A percentile compares a stretch with the other conserved stretches of the same genome.
These are phyloP conservation scores for Spergularia azorica DNA, from an alignment of 179 eudicot species.

Conservation along the genomic window DNA sequence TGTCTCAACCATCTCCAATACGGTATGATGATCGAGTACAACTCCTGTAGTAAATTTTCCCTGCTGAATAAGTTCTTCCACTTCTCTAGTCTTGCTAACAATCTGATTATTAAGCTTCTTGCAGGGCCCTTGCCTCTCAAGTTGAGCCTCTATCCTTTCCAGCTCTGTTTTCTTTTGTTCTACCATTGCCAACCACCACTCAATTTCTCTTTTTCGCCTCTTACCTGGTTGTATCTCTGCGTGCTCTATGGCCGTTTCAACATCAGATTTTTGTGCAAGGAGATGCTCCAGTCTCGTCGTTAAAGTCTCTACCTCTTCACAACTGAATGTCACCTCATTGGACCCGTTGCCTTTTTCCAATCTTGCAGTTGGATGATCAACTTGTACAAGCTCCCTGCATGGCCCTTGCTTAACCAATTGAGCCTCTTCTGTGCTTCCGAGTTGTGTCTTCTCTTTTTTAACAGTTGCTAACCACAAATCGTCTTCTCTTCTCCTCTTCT, in stretches of 20 bases:
- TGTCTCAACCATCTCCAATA: background rate
- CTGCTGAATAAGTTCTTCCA: background rate
- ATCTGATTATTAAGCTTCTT: background rate
- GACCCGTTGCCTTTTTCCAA: no score
- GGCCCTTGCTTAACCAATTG: no score
- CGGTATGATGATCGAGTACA: background rate
- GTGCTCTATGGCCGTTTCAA: background rate
- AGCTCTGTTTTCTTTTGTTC: background rate
- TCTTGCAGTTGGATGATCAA: no score
- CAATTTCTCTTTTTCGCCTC: background rate
- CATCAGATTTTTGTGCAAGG: background rate
- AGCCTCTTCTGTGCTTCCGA: no score
- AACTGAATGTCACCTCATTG: no score
- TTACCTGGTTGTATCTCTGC: slow-evolving; percentile 5
- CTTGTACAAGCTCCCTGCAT: no score
- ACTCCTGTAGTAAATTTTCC: background rate
- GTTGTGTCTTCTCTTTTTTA: no score
- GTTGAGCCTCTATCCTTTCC: background rate
- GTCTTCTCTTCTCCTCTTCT: no score
- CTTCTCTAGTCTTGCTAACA: background rate
- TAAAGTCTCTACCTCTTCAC: background rate
- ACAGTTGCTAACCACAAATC: no score
- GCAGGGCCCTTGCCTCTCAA: background rate
- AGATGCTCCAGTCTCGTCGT: background rate
- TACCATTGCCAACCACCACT: background rate